phyloP scores from a whole-genome alignment of 202 grass and related monocot genomes.

The Eragrostis tef region DNA sequence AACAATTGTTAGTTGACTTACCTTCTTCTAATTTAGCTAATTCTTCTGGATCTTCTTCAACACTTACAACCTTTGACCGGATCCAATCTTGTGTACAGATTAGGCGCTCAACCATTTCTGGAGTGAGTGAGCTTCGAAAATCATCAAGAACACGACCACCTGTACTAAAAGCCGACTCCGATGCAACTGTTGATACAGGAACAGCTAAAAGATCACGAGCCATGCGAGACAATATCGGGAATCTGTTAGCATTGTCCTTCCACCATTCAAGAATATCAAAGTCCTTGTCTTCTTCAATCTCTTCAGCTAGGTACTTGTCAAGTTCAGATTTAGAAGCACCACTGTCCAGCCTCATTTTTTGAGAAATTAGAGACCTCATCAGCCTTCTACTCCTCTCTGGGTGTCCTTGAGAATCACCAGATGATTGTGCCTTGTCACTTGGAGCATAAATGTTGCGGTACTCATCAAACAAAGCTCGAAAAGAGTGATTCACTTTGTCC shows the following conservation, averaged over 20 bases:
- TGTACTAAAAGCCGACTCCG: not conserved
- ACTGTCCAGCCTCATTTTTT: not conserved
- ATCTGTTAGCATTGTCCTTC: not conserved
- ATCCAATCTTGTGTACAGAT: no score
- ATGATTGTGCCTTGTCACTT: not conserved
- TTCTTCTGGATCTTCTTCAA: no score
- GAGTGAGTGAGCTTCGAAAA: no score
- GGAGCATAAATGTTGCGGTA: not conserved
- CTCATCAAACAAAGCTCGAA: not conserved
- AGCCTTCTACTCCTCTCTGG: not conserved
- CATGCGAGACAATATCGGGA: not conserved
- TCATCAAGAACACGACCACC: not conserved
- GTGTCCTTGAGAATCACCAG: not conserved
- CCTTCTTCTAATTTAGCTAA: no score
- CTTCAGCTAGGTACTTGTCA: not conserved
- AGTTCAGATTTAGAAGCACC: not conserved
- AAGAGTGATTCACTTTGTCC: not conserved
- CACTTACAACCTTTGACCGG: no score
- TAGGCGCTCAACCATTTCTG: no score
- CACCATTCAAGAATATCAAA: constrained; percentile 21
- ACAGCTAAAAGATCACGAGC: not conserved
- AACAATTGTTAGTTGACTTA: no score
- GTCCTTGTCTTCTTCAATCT: not conserved
- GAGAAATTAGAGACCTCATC: not conserved
- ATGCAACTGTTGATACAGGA: not conserved